These are phyloP conservation scores for Botrytis medusae DNA, from an alignment of 2,329 filamentous ascomycete genomes.

Conservation along the genomic window DNA sequence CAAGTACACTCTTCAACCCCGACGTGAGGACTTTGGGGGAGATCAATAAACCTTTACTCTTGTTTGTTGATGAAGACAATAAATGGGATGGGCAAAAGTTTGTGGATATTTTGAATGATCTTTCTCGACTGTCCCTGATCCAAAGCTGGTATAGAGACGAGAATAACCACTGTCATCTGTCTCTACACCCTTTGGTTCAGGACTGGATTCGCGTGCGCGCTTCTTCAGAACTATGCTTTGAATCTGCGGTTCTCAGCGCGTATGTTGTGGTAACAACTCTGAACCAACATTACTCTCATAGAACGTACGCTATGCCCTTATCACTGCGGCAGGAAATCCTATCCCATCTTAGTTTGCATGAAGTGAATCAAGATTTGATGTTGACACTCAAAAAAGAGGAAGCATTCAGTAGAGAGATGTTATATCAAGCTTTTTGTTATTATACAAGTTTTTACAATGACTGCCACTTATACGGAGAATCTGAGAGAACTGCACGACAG, in stretches of 20 bases:
- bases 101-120: constrained; percentile 24
- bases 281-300: not conserved
- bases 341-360: constrained; percentile 23
- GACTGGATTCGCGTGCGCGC: constrained; percentile 33
- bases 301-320: not conserved
- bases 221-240: constrained; percentile 1
- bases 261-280: constrained; percentile 18
- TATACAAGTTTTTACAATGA: not conserved
- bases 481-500: not conserved
- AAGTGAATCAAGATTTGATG: constrained; percentile 10
- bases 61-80: not conserved
- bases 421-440: not conserved
- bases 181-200: constrained; percentile 31
- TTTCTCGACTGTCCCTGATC: constrained; percentile 30
- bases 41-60: not conserved
- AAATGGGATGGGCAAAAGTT: constrained; percentile 27
- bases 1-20: not conserved
- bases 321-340: constrained; percentile 22
- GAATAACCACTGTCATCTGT: constrained; percentile 25
- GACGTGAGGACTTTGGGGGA: no score
- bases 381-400: not conserved
- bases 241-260: constrained; percentile 17
- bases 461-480: not conserved
- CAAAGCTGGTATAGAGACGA: constrained; percentile 26
- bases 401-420: not conserved